Conservation (phyloP, 352 stramenopile species). For the Pythium monospermum region DNA sequence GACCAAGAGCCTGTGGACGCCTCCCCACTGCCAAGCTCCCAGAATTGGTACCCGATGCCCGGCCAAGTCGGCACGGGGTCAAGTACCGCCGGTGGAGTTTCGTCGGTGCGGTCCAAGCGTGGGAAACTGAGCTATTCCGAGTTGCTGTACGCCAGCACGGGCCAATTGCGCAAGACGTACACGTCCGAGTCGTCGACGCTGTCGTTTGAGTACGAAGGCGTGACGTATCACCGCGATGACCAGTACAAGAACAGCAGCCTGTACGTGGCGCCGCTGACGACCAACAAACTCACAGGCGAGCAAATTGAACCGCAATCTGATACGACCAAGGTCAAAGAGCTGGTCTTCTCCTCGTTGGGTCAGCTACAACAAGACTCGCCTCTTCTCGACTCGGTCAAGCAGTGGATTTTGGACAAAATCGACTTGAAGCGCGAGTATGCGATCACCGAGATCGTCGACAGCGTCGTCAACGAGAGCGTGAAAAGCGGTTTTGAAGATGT, state of each 20-base stretch:
- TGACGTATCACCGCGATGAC: conserved; percentile 64
- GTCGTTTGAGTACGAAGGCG: conserved; percentile 71
- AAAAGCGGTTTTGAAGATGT: not conserved
- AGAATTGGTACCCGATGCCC: conserved; percentile 56
- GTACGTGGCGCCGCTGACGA: conserved; percentile 52
- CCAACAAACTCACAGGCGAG: conserved; percentile 22
- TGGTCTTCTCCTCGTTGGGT: not conserved
- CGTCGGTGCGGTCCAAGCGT: conserved; percentile 24
- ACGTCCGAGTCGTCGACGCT: conserved; percentile 72
- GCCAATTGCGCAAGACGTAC: conserved; percentile 78
- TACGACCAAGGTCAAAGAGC: conserved; percentile 8
- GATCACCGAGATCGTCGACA: conserved; percentile 51
- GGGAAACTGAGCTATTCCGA: conserved; percentile 83
- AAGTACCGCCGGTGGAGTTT: conserved; percentile 11
- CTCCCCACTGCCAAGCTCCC: conserved; percentile 39
- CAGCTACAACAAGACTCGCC: conserved; percentile 14
- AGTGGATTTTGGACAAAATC: conserved; percentile 47
- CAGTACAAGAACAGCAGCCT: conserved; percentile 82
- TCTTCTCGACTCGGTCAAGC: conserved; percentile 41
- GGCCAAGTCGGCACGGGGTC: conserved; percentile 35
- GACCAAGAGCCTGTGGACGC: conserved; percentile 61
- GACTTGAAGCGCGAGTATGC: conserved; percentile 51
- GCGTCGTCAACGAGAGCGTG: conserved; percentile 26
- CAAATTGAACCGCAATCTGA: conserved; percentile 13
- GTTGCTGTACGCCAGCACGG: conserved; percentile 72